These are phyloP conservation scores for Gentiana dahurica DNA, from an alignment of 257 asterid genomes.

Conservation along the genomic window DNA sequence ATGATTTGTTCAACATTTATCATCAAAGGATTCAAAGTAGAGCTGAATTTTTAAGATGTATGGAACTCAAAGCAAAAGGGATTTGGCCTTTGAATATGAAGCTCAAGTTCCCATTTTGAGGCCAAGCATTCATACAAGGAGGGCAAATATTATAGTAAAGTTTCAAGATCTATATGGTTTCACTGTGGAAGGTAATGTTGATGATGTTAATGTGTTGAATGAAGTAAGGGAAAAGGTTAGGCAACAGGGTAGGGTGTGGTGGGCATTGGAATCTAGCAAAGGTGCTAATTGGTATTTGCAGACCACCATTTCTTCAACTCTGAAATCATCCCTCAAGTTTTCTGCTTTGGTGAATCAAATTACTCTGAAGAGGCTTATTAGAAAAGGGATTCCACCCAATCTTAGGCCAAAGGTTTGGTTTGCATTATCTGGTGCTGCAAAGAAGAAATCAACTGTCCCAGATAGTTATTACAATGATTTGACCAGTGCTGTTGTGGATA, in stretches of 20 bases:
- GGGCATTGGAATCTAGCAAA: conserved; percentile 83
- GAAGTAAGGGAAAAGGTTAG: conserved; percentile 96
- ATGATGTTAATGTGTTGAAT: conserved; percentile 93
- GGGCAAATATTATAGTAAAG: conserved; percentile 93
- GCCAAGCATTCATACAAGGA: conserved; percentile 85
- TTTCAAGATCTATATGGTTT: conserved; percentile 95
- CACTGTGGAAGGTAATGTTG: conserved; percentile 94
- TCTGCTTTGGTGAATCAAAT: conserved; percentile 73
- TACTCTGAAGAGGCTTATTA: conserved; percentile 80
- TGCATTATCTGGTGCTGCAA: conserved; percentile 87
- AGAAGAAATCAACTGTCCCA: conserved; percentile 95
- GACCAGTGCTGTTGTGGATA: conserved; percentile 59
- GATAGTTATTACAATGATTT: conserved; percentile 84
- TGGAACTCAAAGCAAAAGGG: conserved; percentile 54
- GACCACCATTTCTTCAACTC: conserved; percentile 42
- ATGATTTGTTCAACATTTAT: background rate
- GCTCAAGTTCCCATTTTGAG: conserved; percentile 57
- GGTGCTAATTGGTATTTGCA: conserved; percentile 87
- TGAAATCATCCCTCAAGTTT: conserved; percentile 65
- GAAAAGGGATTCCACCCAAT: conserved; percentile 86
- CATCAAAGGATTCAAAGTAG: background rate
- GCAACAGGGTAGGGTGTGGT: conserved; percentile 90
- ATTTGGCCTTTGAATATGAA: conserved; percentile 57
- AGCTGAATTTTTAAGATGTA: conserved; percentile 34
- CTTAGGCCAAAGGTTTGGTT: conserved; percentile 96